phyloP scores from a whole-genome alignment of 441 rosid genomes.

The Adansonia madagascariensis region DNA sequence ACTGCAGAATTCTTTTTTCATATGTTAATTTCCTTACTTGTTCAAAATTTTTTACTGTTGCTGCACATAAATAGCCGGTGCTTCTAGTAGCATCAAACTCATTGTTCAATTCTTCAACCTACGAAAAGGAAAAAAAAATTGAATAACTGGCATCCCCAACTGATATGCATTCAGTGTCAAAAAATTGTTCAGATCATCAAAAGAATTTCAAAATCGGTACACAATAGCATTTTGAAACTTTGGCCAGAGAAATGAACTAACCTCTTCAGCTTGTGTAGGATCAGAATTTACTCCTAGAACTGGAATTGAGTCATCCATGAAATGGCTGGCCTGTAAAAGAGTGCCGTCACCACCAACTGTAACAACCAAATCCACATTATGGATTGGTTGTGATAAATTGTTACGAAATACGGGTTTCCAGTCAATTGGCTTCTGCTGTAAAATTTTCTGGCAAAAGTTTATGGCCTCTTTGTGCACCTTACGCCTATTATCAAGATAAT shows the following conservation, averaged over 20 bases:
- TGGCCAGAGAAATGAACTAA: slow-evolving; percentile 30
- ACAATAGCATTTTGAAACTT: not conserved
- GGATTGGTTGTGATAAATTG: slow-evolving; percentile 52
- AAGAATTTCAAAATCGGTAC: not conserved
- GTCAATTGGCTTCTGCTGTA: slow-evolving; percentile 65
- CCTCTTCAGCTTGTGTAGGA: slow-evolving; percentile 82
- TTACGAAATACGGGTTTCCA: slow-evolving; percentile 69
- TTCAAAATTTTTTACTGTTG: slow-evolving; percentile 77
- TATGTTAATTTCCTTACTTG: slow-evolving; percentile 45
- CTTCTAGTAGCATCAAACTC: slow-evolving; percentile 91
- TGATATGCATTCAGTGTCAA: not conserved
- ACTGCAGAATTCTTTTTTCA: not conserved
- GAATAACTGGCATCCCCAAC: slow-evolving; percentile 23
- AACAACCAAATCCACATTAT: slow-evolving; percentile 78
- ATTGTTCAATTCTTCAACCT: slow-evolving; percentile 69
- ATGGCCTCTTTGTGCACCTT: slow-evolving; percentile 68
- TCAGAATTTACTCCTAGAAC: slow-evolving; percentile 90
- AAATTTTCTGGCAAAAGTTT: slow-evolving; percentile 63
- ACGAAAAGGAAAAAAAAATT: not conserved
- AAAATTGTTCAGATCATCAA: not conserved
- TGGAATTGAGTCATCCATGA: slow-evolving; percentile 74
- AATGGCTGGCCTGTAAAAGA: slow-evolving; percentile 92
- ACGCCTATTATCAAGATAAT: slow-evolving; percentile 59
- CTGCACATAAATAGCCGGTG: slow-evolving; percentile 86
- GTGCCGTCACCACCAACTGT: slow-evolving; percentile 97